These are phyloP conservation scores for Fusarium irregulare DNA, from an alignment of 2,329 filamentous ascomycete genomes.

Conservation along the genomic window DNA sequence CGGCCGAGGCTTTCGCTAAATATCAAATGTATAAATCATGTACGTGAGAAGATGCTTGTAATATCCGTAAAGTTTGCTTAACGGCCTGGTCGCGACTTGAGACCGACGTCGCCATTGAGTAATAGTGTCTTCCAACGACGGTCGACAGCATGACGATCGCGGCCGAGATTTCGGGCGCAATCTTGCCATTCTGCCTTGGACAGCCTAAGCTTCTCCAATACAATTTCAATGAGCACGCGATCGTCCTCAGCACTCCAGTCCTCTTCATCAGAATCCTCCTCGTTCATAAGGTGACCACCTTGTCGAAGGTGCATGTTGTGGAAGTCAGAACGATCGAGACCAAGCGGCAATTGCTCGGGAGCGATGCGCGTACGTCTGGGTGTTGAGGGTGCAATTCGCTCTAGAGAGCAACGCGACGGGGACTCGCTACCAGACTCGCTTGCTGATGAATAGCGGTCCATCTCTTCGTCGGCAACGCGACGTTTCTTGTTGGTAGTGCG, in stretches of 20 bases:
- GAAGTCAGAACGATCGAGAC: slow-evolving; percentile 68
- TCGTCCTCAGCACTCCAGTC: slow-evolving; percentile 73
- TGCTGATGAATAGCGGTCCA: slow-evolving; percentile 53
- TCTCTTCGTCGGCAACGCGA: slow-evolving; percentile 60
- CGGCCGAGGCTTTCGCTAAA: slow-evolving; percentile 36
- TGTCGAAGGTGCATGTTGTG: slow-evolving; percentile 55
- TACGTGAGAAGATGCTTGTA: slow-evolving; percentile 28
- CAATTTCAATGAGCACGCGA: slow-evolving; percentile 72
- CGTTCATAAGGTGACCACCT: slow-evolving; percentile 50
- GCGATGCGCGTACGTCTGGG: slow-evolving; percentile 71
- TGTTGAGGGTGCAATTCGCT: slow-evolving; percentile 58
- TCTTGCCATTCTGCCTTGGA: slow-evolving; percentile 75
- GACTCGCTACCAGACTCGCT: slow-evolving; percentile 54
- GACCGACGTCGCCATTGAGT: slow-evolving; percentile 67
- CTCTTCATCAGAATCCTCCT: slow-evolving; percentile 58
- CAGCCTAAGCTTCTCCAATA: slow-evolving; percentile 73
- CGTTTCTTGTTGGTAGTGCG: slow-evolving; percentile 66
- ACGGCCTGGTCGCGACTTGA: slow-evolving; percentile 61
- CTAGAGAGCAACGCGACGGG: slow-evolving; percentile 19
- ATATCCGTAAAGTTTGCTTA: slow-evolving; percentile 59
- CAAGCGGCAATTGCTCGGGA: slow-evolving; percentile 69
- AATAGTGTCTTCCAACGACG: slow-evolving; percentile 73
- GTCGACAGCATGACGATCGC: slow-evolving; percentile 67
- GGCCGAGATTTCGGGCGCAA: slow-evolving; percentile 71
- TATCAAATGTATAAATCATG: slow-evolving; percentile 27